Evolutionary conservation across 495 filamentous ascomycete genomes (phyloP).

Genomic region (Daldinia vernicosa): DNA sequence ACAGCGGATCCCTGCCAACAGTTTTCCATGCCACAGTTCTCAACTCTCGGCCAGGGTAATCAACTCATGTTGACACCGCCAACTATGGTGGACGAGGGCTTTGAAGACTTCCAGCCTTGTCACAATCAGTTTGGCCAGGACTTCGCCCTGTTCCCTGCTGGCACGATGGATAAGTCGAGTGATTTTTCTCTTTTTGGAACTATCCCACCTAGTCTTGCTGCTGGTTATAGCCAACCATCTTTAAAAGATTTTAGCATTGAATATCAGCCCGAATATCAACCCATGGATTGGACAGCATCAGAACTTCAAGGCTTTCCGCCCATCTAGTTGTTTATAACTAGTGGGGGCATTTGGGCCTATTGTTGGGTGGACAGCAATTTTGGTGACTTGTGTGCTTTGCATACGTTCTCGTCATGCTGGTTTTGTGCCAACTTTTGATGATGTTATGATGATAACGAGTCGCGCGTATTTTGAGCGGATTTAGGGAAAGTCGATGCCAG

Average conservation of each 20-base stretch:
- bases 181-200: slow-evolving; percentile 48
- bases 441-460: slow-evolving; percentile 43
- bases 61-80: slow-evolving; percentile 71
- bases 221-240: slow-evolving; percentile 52
- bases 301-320: slow-evolving; percentile 46
- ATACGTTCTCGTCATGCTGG: slow-evolving; percentile 17
- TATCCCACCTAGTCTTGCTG: slow-evolving; percentile 50
- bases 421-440: slow-evolving; percentile 22
- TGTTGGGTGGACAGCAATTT: slow-evolving; percentile 30
- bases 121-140: slow-evolving; percentile 52
- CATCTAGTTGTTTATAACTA: slow-evolving; percentile 10
- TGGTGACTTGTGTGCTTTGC: neutral
- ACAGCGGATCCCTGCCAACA: slow-evolving; percentile 48
- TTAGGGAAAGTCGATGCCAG: slow-evolving; percentile 27
- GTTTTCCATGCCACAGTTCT: slow-evolving; percentile 61
- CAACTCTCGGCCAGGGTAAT: slow-evolving; percentile 69
- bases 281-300: slow-evolving; percentile 51
- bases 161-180: slow-evolving; percentile 37
- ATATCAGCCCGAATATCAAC: too few species aligned
- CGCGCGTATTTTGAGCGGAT: slow-evolving; percentile 12
- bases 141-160: slow-evolving; percentile 57
- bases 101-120: slow-evolving; percentile 55
- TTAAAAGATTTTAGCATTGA: slow-evolving; percentile 56
- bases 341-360: neutral
- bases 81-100: slow-evolving; percentile 60